Evolutionary conservation across 1,139 yeast genomes (phyloP), one percentile per base, ranked within the genome.

Genomic region (Suhomyces guaymorum): DNA sequence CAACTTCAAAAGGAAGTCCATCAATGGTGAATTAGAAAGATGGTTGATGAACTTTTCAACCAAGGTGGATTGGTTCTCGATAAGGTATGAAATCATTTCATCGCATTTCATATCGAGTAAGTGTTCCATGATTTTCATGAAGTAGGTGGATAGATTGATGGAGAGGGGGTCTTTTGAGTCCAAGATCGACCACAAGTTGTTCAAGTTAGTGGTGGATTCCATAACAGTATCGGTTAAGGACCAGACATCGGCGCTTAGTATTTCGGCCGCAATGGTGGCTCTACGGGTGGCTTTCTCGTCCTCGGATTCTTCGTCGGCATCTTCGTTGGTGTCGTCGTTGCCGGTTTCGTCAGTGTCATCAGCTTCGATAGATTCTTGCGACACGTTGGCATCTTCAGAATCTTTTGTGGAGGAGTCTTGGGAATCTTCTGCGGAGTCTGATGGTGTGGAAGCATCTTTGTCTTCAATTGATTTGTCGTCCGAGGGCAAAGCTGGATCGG

Each of bases 101-200:
- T 82, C 88, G 42, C 89, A 80, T 62, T 92, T 90, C 82, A 88
- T 87, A 57, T 89, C 97, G 44, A 92, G 66, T 49, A 92, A 69
- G 54, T 90, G 94, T 59, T 92, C 98, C 70, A 87, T 89, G 46
- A 94, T 88, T 59, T 89, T 90, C 81, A 94, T 88, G 61, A 94
- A 89, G 59, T 84, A 85, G 1, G 95, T 83, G 18, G 96, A 89
- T 28, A 86, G 72, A 41, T 78, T 75, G 47, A 88, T 85, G 25
- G 89, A 79, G 37, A 90, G 64, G 2, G 92, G 68, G n/a, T 50
- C 49, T 26, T 51, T 57, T 12, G 61, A 40, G 35, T 87, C 95
- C 44, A 92, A 70, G 15, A 90, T 70, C 16, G 78, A 63, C 98
- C 98, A 92, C 36, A 92, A 66, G 51, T 74, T 78, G 42, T 78